phyloP scores from a whole-genome alignment of 805 yeast genomes.

The Jamesozyma jinghongensis region DNA sequence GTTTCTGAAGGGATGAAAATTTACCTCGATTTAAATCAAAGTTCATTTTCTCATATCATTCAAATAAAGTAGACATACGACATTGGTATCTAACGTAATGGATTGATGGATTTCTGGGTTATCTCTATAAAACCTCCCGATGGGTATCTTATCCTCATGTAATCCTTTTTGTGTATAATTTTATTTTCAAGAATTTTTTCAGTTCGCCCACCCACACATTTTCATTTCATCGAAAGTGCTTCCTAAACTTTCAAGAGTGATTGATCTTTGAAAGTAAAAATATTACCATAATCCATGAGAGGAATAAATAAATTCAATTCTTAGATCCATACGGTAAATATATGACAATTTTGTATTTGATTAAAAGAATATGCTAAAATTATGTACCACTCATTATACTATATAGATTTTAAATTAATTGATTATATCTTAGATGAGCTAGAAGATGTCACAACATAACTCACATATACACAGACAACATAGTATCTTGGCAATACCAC shows the following conservation, averaged over 20 bases:
- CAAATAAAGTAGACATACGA: not conserved
- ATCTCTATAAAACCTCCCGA: too few species aligned
- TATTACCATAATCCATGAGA: too few species aligned
- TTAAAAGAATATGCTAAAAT: not conserved
- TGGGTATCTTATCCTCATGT: too few species aligned
- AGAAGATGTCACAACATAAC: conserved; percentile 1
- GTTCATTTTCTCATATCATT: too few species aligned
- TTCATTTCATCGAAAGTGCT: not conserved
- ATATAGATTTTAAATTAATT: not conserved
- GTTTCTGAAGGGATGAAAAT: not conserved
- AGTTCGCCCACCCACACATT: not conserved
- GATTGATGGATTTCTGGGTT: too few species aligned
- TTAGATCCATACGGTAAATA: too few species aligned
- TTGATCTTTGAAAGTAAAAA: not conserved
- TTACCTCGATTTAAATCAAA: too few species aligned
- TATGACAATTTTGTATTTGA: too few species aligned
- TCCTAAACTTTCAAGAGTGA: not conserved
- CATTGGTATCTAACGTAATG: not conserved
- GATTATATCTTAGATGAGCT: too few species aligned
- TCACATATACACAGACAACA: conserved; percentile 5
- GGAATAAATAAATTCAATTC: too few species aligned
- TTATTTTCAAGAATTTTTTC: not conserved
- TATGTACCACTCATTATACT: too few species aligned
- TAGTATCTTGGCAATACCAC: conserved; percentile 1
- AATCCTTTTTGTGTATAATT: too few species aligned